These are phyloP conservation scores for Termitomyces titanicus DNA, from an alignment of 768 basidiomycete species.

Conservation along the genomic window DNA sequence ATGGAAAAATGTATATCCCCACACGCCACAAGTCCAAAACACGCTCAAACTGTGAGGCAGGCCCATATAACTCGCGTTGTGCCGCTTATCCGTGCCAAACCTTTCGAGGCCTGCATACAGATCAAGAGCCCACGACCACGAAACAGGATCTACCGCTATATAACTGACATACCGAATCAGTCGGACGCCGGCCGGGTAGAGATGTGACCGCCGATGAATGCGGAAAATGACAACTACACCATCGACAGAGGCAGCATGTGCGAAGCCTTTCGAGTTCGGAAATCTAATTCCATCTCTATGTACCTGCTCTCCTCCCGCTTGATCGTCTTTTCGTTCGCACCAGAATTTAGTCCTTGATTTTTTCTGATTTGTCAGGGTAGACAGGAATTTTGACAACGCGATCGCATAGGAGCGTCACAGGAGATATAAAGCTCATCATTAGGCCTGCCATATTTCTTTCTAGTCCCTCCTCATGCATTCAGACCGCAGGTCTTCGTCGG, in stretches of 20 bases:
- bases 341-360: constrained; percentile 17
- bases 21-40: constrained; percentile 17
- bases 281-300: constrained; percentile 35
- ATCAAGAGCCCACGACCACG: not conserved
- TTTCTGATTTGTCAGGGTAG: constrained; percentile 34
- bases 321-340: constrained; percentile 19
- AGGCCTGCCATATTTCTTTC: constrained; percentile 14
- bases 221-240: constrained; percentile 38
- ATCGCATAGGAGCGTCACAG: no score
- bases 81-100: not conserved
- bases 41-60: not conserved
- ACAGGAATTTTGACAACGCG: constrained; percentile 25
- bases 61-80: not conserved
- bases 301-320: constrained; percentile 20
- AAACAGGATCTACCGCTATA: not conserved
- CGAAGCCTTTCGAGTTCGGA: constrained; percentile 26
- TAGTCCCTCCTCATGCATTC: constrained; percentile 40
- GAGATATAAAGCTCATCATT: constrained; percentile 24
- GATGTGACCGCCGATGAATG: constrained; percentile 35
- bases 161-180: constrained; percentile 19
- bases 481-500: constrained; percentile 40
- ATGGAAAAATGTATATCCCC: constrained; percentile 18
- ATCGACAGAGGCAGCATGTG: constrained; percentile 26
- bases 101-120: not conserved
- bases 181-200: constrained; percentile 31